phyloP scores from a whole-genome alignment of 2,329 filamentous ascomycete genomes.

The Pseudodiploospora longispora region DNA sequence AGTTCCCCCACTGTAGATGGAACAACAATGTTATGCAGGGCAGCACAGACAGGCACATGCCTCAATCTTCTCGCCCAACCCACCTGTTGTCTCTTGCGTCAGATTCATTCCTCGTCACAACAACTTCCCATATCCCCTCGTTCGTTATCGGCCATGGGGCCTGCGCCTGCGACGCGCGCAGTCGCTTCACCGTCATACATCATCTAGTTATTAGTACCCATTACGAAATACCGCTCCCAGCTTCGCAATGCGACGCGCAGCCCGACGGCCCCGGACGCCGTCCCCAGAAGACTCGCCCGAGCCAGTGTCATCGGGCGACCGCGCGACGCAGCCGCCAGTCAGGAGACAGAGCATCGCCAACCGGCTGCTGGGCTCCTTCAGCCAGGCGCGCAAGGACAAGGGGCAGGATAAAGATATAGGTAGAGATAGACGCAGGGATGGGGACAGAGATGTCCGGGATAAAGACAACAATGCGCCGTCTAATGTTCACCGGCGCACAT shows the following conservation, averaged over 20 bases:
- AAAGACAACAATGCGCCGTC: slow-evolving; percentile 10
- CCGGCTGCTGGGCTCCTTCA: slow-evolving; percentile 28
- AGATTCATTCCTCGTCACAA: background rate
- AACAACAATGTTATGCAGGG: too few species aligned
- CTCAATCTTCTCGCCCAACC: too few species aligned
- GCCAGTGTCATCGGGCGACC: slow-evolving; percentile 2
- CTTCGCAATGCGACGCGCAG: too few species aligned
- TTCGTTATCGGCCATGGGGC: slow-evolving; percentile 1
- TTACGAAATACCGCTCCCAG: too few species aligned
- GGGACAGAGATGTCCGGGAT: slow-evolving; percentile 8
- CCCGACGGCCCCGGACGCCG: too few species aligned
- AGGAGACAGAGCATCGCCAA: slow-evolving; percentile 35
- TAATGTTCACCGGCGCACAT: slow-evolving; percentile 22
- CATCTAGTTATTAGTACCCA: background rate
- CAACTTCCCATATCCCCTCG: background rate
- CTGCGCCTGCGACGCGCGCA: slow-evolving; percentile 4
- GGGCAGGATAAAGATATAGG: background rate
- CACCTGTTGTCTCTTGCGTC: too few species aligned
- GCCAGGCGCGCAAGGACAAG: slow-evolving; percentile 22
- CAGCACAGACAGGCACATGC: too few species aligned
- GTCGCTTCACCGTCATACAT: background rate
- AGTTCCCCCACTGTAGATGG: too few species aligned
- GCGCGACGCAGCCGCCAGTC: slow-evolving; percentile 14
- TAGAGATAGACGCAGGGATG: background rate
- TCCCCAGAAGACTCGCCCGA: background rate